Base-by-base conservation (phyloP, 495 filamentous ascomycete species). In the Penicillium dipodomyicola region DNA sequence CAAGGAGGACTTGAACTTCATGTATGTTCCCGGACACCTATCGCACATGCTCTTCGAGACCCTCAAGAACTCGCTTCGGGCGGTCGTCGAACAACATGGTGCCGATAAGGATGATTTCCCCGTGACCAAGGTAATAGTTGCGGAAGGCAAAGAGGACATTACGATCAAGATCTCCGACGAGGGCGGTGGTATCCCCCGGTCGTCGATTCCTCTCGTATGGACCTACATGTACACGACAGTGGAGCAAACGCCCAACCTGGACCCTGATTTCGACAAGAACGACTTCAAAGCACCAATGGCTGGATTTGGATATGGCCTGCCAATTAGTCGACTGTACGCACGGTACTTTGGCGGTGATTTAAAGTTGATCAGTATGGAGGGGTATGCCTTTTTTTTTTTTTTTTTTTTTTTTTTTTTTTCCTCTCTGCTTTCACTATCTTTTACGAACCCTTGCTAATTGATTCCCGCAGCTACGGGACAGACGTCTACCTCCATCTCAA, bases 141-240 rank as follows among this genome's bases (percentile, higher is more conserved):
- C 94, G 10, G 93, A 97, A 71, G 94, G 94, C 37, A 92, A 91
- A 64, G 94, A 98, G 76, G 94, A 98, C 61, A 98, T 98, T 62
- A 97, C 94, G 2, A 96, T 98, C 77, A 98, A 98, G 73, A 82
- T 98, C 51, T 91, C 87, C 11, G 94, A 98, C 68, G 94, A 98
- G 71, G 94, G 94, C 42, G 94, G 94, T 59, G 94, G 94, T 42
- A 97, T 98, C 25, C 91, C 92, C 0, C 82, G 94, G 52, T 91
- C 87, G 58, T 80, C 89, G 30, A 97, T 98, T 53, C 95, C 95
- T 10, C 80, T 98, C 8, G 94, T 97, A 15, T 98, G 94, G 94
- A 98, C 94, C 25, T 98, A 98, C 68, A 98, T 97, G 94, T 98
- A 97, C 66, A 98, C 94, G 19, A 98, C 94, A 10, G 93, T 98